These are phyloP conservation scores for Ogataea corticis DNA, from an alignment of 805 yeast species.

Conservation along the genomic window DNA sequence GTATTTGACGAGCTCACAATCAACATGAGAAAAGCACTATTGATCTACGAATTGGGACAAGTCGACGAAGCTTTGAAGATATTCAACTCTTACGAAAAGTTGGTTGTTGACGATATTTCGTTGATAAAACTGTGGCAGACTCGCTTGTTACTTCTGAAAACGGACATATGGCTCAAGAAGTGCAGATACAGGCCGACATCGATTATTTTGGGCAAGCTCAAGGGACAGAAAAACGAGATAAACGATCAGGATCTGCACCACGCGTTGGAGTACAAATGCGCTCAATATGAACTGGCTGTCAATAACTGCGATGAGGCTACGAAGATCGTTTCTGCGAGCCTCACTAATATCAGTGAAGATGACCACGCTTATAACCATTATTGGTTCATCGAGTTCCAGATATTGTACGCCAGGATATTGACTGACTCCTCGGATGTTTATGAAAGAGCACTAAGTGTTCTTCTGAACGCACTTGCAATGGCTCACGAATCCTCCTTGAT, in stretches of 20 bases:
- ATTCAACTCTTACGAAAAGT: conserved; percentile 35
- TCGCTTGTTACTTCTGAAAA: conserved; percentile 40
- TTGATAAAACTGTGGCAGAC: conserved; percentile 44
- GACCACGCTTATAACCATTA: conserved; percentile 37
- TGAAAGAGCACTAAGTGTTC: conserved; percentile 49
- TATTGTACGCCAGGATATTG: conserved; percentile 48
- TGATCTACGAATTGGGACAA: conserved; percentile 41
- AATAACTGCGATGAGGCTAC: conserved; percentile 27
- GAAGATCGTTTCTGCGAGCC: conserved; percentile 21
- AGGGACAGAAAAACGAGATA: conserved; percentile 34
- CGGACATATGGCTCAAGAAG: conserved; percentile 39
- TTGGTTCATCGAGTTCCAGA: conserved; percentile 47
- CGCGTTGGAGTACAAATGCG: conserved; percentile 30
- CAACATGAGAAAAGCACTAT: conserved; percentile 40
- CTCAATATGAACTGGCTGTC: conserved; percentile 21
- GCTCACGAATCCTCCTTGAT: conserved; percentile 49
- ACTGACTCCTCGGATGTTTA: conserved; percentile 42
- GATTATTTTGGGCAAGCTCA: conserved; percentile 35
- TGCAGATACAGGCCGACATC: conserved; percentile 39
- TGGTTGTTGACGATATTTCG: conserved; percentile 35
- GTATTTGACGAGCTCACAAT: conserved; percentile 42
- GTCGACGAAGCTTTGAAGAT: conserved; percentile 40
- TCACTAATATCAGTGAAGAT: conserved; percentile 23
- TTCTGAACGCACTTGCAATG: conserved; percentile 49
- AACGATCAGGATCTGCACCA: conserved; percentile 32